A percentile compares a stretch with the other conserved stretches of the same genome.
Evolutionary conservation across 169 alveolate genomes (phyloP).

Genomic region (Plasmodium berghei): DNA sequence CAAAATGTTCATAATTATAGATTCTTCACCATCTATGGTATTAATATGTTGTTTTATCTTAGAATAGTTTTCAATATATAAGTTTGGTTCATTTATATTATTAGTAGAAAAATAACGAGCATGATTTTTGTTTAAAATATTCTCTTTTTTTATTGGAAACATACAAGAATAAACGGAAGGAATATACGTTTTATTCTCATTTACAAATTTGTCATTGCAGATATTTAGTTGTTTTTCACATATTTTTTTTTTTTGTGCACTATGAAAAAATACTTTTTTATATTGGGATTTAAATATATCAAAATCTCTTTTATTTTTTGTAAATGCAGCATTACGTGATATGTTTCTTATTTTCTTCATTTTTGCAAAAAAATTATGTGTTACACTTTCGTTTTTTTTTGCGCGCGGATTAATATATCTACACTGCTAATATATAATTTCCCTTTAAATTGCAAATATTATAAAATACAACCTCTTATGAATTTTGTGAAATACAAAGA

Average conservation of each 20-base stretch:
- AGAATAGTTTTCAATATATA: conserved; percentile 54
- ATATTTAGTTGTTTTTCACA: conserved; percentile 16
- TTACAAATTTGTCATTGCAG: conserved; percentile 8
- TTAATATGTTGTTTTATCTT: conserved; percentile 61
- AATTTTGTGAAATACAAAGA: neutral
- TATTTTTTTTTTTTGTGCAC: neutral
- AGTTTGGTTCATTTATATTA: conserved; percentile 25
- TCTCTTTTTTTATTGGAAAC: neutral
- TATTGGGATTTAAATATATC: neutral
- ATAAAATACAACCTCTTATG: neutral
- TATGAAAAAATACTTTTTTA: conserved; percentile 17
- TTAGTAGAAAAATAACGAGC: conserved; percentile 34
- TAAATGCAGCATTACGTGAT: neutral
- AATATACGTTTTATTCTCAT: conserved; percentile 18
- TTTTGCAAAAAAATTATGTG: neutral
- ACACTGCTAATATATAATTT: neutral
- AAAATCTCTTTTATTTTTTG: conserved; percentile 2
- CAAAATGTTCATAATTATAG: conserved; percentile 56
- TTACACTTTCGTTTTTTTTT: neutral
- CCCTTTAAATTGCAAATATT: neutral
- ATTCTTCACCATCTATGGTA: conserved; percentile 66
- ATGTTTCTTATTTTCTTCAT: conserved; percentile 19
- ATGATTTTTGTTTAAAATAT: conserved; percentile 1
- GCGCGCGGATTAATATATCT: neutral
- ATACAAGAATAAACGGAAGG: neutral